These are phyloP conservation scores for Lupinus albus DNA, from an alignment of 306 rosid genomes.

Conservation along the genomic window DNA sequence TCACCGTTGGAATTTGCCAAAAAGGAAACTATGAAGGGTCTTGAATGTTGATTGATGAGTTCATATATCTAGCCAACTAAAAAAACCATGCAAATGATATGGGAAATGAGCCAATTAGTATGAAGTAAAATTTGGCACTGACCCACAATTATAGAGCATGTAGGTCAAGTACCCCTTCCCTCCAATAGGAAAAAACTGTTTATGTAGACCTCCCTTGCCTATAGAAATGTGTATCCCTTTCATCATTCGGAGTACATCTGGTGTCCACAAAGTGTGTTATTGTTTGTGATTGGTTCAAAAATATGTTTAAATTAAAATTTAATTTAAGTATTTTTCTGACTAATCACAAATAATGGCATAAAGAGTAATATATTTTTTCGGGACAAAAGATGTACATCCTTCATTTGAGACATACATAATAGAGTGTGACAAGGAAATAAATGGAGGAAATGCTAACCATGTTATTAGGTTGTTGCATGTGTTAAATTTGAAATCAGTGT, in stretches of 20 bases:
- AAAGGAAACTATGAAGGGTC: conserved; percentile 30
- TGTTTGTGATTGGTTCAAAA: too few species aligned
- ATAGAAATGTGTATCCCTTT: conserved; percentile 28
- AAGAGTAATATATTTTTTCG: too few species aligned
- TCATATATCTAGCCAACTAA: conserved; percentile 28
- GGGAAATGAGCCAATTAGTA: conserved; percentile 23
- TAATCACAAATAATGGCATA: too few species aligned
- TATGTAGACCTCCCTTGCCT: conserved; percentile 26
- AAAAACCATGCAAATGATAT: conserved; percentile 32
- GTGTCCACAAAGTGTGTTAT: too few species aligned
- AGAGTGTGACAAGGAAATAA: conserved; percentile 28
- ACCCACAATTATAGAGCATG: conserved; percentile 36
- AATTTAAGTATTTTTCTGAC: too few species aligned
- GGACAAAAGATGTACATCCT: too few species aligned
- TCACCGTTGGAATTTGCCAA: conserved; percentile 39
- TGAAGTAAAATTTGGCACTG: conserved; percentile 40
- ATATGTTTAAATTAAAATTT: too few species aligned
- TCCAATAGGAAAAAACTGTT: conserved; percentile 7
- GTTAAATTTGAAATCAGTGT: too few species aligned
- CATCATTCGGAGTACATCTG: too few species aligned
- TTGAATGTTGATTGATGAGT: conserved; percentile 31
- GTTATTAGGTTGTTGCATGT: too few species aligned
- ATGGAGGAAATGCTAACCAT: conserved; percentile 17
- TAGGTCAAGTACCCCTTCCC: conserved; percentile 30
- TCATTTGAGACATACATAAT: conserved; percentile 30